phyloP scores from a whole-genome alignment of 345 rosid species.

The Gossypium australe region DNA sequence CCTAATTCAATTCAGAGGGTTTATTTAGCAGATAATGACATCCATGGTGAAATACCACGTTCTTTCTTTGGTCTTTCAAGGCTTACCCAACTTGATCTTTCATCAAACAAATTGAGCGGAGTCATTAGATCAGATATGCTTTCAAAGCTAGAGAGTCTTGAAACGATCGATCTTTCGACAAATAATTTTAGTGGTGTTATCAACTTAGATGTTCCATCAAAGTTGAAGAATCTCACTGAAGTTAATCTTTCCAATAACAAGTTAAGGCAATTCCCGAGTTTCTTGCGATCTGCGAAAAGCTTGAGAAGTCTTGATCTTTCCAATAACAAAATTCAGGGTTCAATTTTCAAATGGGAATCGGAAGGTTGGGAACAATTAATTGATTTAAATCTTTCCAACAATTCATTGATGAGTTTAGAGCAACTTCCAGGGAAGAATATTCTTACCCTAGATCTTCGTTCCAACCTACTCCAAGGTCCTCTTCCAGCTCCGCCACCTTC shows the following conservation, averaged over 20 bases:
- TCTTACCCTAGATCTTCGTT: background rate
- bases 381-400: background rate
- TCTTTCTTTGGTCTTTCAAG: background rate
- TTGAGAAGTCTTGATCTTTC: no score
- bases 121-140: no score
- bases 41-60: background rate
- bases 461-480: constrained; percentile 9
- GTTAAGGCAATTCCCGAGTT: no score
- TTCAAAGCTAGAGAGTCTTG: no score
- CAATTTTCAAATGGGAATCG: background rate
- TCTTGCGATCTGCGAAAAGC: no score
- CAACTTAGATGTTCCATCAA: background rate
- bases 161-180: no score
- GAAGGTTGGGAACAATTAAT: background rate
- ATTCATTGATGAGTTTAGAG: constrained; percentile 2
- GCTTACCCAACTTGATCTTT: background rate
- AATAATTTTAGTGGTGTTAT: no score
- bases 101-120: no score
- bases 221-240: no score
- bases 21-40: background rate
- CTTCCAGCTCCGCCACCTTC: accelerated
- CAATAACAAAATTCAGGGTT: background rate
- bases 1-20: background rate
- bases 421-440: background rate
- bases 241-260: no score